A percentile compares a stretch with the other conserved stretches of the same genome.
Evolutionary conservation across 192 early-diverging fungal species (phyloP).

Genomic region (Phlyctochytrium planicorne): DNA sequence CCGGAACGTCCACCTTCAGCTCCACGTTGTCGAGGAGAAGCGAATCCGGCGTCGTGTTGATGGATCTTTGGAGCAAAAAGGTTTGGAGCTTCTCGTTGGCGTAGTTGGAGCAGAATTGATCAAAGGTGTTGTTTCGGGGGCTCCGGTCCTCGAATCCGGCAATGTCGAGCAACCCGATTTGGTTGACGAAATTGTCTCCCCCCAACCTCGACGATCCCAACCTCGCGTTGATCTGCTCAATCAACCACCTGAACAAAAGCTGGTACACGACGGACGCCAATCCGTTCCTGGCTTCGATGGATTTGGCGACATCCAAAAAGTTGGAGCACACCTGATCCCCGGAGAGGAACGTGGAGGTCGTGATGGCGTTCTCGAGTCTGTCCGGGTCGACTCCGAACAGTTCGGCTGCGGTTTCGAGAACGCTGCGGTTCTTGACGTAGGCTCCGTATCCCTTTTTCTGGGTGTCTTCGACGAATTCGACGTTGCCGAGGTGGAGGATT

Average conservation of each 20-base stretch:
- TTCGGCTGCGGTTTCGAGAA: slow-evolving; percentile 73
- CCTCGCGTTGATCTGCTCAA: slow-evolving; percentile 79
- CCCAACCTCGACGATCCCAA: slow-evolving; percentile 60
- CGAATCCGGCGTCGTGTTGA: slow-evolving; percentile 65
- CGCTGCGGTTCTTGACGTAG: slow-evolving; percentile 73
- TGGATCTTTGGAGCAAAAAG: slow-evolving; percentile 68
- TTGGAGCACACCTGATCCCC: slow-evolving; percentile 80
- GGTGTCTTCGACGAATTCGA: slow-evolving; percentile 74
- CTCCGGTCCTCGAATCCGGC: slow-evolving; percentile 66
- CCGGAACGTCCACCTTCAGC: slow-evolving; percentile 7
- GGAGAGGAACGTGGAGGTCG: slow-evolving; percentile 78
- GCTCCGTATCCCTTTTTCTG: slow-evolving; percentile 45
- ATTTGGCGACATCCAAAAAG: slow-evolving; percentile 72
- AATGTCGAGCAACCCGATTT: slow-evolving; percentile 84
- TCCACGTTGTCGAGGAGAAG: slow-evolving; percentile 59
- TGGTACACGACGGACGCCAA: slow-evolving; percentile 78
- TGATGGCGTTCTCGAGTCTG: slow-evolving; percentile 73
- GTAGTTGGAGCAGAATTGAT: slow-evolving; percentile 75
- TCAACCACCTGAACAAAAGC: slow-evolving; percentile 73
- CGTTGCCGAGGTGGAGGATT: slow-evolving; percentile 84
- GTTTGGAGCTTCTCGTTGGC: slow-evolving; percentile 86
- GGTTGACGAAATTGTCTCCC: slow-evolving; percentile 53
- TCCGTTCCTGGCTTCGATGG: slow-evolving; percentile 70
- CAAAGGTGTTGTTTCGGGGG: slow-evolving; percentile 56
- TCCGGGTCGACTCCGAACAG: slow-evolving; percentile 76